Evolutionary conservation across 1,284 basidiomycete genomes (phyloP), one percentile per base, ranked within the genome.

Genomic region (Limonomyces culmigenus): DNA sequence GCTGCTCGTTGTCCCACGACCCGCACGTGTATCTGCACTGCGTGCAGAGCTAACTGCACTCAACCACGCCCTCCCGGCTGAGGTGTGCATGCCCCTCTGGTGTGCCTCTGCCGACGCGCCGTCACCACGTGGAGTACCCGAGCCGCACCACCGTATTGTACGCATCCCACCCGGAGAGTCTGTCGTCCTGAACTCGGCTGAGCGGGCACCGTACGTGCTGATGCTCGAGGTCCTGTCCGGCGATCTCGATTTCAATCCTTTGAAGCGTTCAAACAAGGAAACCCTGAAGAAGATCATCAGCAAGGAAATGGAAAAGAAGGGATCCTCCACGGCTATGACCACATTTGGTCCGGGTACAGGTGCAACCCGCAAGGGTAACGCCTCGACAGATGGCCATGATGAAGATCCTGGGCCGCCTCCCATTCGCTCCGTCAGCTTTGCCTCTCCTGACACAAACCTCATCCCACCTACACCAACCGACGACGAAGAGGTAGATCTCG

Each of bases 61-160:
- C 36, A 99, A 99, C 51, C 93, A 98, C 53, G 88, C 85, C 51
- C 67, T 99, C 20, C 95, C 95, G 18, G 85, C 88, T 5, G 88
- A 93, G 65, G 73, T 91, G n/a, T 96, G 92, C 56, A 87, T 97
- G 74, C 92, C 91, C 18, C 71, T 95, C 61, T 97, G 92, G 92
- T 96, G 91, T 50, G 59, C 72, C 10, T 83, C 85, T 6, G 76
- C 73, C 21, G 78, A 77, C 53, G 56, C 51, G 4, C 5, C 18
- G 38, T 49, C 55, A 19, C 44, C 58, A 10, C 53, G 55, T 46
- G 47, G 55, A 39, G 47, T 59, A 33, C 60, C 68, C 6, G 63
- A 74, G 50, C 73, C 79, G 5, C 93, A 99, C 52, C 92, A 97
- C 51, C 77, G 89, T 27, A 89, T 99, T 37, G 88, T 98, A 30